Evolutionary conservation across 1,284 basidiomycete genomes (phyloP).

Genomic region (Agroathelia rolfsii): DNA sequence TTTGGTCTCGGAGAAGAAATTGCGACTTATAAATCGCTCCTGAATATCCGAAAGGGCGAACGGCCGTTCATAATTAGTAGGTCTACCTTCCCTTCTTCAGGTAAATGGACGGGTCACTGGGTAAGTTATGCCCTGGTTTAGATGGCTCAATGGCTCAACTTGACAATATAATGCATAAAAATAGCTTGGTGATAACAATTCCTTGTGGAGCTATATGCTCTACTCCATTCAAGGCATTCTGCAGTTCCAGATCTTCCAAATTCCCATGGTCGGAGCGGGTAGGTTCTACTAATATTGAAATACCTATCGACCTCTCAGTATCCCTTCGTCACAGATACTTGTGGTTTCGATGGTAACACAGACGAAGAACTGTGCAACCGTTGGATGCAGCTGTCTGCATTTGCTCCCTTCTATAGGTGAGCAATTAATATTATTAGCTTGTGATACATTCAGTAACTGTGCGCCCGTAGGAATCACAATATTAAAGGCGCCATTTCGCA

Average conservation of each 20-base stretch:
- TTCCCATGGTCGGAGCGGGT: conserved; percentile 71
- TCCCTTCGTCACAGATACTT: too few species aligned
- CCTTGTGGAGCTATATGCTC: conserved; percentile 53
- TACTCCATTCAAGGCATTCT: conserved; percentile 55
- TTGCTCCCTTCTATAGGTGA: conserved; percentile 66
- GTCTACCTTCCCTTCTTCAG: conserved; percentile 47
- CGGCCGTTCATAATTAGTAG: conserved; percentile 35
- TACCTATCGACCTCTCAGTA: too few species aligned
- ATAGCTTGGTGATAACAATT: conserved; percentile 63
- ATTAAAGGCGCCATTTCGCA: conserved; percentile 49
- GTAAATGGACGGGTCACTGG: conserved; percentile 57
- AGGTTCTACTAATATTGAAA: conserved; percentile 39
- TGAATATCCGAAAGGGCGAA: conserved; percentile 21
- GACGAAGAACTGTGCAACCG: conserved; percentile 76
- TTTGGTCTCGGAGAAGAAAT: conserved; percentile 31
- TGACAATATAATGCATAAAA: not conserved
- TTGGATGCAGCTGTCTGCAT: conserved; percentile 75
- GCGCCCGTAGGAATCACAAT: conserved; percentile 72
- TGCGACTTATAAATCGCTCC: conserved; percentile 25
- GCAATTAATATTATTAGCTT: too few species aligned
- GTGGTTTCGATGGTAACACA: conserved; percentile 60
- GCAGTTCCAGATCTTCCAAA: conserved; percentile 70
- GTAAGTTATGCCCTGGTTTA: conserved; percentile 23
- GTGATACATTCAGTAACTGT: too few species aligned
- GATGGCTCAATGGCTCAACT: too few species aligned